Percentiles rank a stretch among this genome's conserved stretches.
Evolutionary conservation across 352 stramenopile species (phyloP).

Genomic region (Elongisporangium undulatum): DNA sequence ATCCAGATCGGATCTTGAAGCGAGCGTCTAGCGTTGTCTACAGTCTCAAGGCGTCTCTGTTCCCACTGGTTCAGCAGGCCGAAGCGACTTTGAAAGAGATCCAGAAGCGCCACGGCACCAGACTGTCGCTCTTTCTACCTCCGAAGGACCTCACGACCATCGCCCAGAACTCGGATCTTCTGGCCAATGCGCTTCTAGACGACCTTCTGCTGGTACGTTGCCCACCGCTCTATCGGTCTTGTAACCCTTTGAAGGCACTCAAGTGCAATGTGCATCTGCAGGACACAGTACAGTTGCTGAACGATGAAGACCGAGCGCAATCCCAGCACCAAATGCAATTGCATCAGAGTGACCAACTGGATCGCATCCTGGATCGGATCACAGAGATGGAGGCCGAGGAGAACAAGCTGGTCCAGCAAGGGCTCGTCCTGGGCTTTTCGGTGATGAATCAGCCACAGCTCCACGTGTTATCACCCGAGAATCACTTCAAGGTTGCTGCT

Average conservation of each 20-base stretch:
- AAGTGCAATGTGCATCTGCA: conserved; percentile 9
- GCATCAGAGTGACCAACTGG: conserved; percentile 28
- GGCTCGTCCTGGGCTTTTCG: conserved; percentile 21
- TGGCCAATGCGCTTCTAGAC: conserved; percentile 54
- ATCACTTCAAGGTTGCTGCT: no score
- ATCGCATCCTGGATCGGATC: conserved; percentile 47
- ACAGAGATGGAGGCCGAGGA: conserved; percentile 42
- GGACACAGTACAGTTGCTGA: conserved; percentile 58
- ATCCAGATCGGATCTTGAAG: conserved; percentile 26
- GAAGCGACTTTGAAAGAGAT: conserved; percentile 39
- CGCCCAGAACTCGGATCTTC: conserved; percentile 39
- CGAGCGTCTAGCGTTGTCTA: conserved; percentile 41
- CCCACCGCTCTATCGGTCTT: not conserved
- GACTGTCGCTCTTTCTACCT: conserved; percentile 37
- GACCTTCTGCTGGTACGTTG: conserved; percentile 56
- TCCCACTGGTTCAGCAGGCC: conserved; percentile 48
- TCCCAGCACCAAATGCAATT: conserved; percentile 17
- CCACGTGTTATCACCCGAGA: not conserved
- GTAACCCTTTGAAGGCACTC: not conserved
- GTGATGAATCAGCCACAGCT: conserved; percentile 8
- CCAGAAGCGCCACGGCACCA: conserved; percentile 25
- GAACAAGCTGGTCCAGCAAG: conserved; percentile 28
- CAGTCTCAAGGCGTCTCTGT: conserved; percentile 48
- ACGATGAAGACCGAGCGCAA: conserved; percentile 39
- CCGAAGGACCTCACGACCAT: conserved; percentile 31